phyloP scores from a whole-genome alignment of 2,329 filamentous ascomycete genomes.

The Ascochyta lentis region DNA sequence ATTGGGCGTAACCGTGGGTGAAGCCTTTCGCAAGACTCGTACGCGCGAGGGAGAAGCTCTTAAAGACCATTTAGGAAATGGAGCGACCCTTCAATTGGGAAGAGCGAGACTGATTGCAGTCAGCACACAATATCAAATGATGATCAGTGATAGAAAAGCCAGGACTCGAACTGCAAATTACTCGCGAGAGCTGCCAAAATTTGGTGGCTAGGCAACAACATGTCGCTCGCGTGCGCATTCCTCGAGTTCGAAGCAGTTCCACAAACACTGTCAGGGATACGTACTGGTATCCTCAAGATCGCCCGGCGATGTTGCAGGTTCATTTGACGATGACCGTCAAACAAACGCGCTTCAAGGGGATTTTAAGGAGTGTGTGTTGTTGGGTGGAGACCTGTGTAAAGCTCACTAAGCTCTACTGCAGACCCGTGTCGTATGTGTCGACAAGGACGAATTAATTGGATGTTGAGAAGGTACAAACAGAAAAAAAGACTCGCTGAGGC shows the following conservation, averaged over 20 bases:
- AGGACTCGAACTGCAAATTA: background rate
- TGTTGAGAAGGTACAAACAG: slow-evolving; percentile 19
- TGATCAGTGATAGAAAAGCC: background rate
- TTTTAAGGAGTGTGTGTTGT: slow-evolving; percentile 29
- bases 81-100: slow-evolving; percentile 66
- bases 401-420: slow-evolving; percentile 20
- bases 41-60: slow-evolving; percentile 86
- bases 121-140: slow-evolving; percentile 20
- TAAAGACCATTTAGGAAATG: slow-evolving; percentile 85
- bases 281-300: slow-evolving; percentile 68
- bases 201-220: slow-evolving; percentile 27
- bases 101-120: slow-evolving; percentile 54
- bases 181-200: slow-evolving; percentile 8
- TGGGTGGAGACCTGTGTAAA: slow-evolving; percentile 23
- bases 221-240: slow-evolving; percentile 21
- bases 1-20: slow-evolving; percentile 97
- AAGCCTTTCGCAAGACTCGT: slow-evolving; percentile 97
- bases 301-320: slow-evolving; percentile 82
- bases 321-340: slow-evolving; percentile 96
- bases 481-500: slow-evolving; percentile 31
- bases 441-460: slow-evolving; percentile 13
- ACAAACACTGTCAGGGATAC: slow-evolving; percentile 36
- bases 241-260: slow-evolving; percentile 7
- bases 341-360: slow-evolving; percentile 76
- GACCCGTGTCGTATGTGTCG: slow-evolving; percentile 20